Base-by-base conservation (phyloP, 192 early-diverging fungal genomes). In the Backusella tuberculispora region DNA sequence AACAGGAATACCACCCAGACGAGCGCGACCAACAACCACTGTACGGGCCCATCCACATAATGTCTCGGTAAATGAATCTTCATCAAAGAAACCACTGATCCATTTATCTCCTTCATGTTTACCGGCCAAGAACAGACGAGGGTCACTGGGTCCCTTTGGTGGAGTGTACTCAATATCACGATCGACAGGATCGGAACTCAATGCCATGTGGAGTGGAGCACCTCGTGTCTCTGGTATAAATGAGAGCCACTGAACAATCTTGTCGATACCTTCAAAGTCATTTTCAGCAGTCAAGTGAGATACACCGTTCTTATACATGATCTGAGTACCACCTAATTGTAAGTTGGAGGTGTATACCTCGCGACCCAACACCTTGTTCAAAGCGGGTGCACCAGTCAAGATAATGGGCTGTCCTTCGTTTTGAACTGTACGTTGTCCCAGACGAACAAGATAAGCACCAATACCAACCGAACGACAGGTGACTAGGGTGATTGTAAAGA, bases 271-370 rank as follows among this genome's bases (percentile, higher is more conserved):
- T 66, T 91, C 88, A 75, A 98, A 92, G 76, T 98, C 96, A 84
- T 99, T 96, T 71, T 96, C 89, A 26, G 95, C 97, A 4, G 95
- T 95, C 81, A 98, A 84, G 77, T 99, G 97, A 9, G 97, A 97
- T 6, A 99, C 94, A 69, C 97, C 97, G 86, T 99, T 99, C 86
- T 94, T 94, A 88, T 93, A 94, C 97, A 99, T 99, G 83, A 99
- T 97, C 83, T 97, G 96, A 14, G 97, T 98, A 53, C 97, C 97
- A 67, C 97, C 97, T 26, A 99, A 87, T 84, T 99, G 97, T 82
- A 99, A 76, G 85, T 99, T 99, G 47, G 95, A 96, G 15, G 96
- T 92, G 85, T 99, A 99, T 1, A 99, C 97, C 75, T 99, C 95
- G 65, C 97, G 92, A 67, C 97, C 97, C 46, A 98, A 88, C 5